Evolutionary conservation across 139 green algal genomes (phyloP).

Genomic region (Yamagishiella unicocca): DNA sequence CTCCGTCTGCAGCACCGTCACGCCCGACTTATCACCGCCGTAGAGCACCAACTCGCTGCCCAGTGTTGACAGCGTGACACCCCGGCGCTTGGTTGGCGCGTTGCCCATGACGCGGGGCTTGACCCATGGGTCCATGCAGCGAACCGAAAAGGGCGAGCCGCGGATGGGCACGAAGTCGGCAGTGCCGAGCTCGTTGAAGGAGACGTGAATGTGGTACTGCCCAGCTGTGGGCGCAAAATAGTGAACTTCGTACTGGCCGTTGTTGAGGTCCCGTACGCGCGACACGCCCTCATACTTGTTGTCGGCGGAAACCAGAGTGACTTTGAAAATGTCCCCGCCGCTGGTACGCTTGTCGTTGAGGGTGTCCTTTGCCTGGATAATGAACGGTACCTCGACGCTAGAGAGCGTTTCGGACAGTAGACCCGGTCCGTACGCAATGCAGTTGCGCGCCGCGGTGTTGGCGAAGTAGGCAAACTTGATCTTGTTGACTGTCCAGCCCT

Average conservation of each 20-base stretch:
- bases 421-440: slow-evolving; percentile 86
- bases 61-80: slow-evolving; percentile 60
- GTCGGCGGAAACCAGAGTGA: slow-evolving; percentile 67
- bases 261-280: slow-evolving; percentile 75
- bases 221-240: slow-evolving; percentile 72
- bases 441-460: slow-evolving; percentile 87
- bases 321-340: slow-evolving; percentile 83
- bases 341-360: slow-evolving; percentile 79
- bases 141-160: slow-evolving; percentile 82
- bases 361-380: slow-evolving; percentile 86
- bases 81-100: slow-evolving; percentile 74
- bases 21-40: slow-evolving; percentile 77
- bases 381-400: slow-evolving; percentile 85
- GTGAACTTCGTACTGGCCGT: slow-evolving; percentile 78
- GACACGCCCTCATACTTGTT: slow-evolving; percentile 67
- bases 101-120: slow-evolving; percentile 74
- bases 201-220: slow-evolving; percentile 77
- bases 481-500: slow-evolving; percentile 93
- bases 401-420: slow-evolving; percentile 72
- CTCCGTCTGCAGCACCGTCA: slow-evolving; percentile 72
- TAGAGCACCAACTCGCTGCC: slow-evolving; percentile 78
- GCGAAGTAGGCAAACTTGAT: slow-evolving; percentile 88
- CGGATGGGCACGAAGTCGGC: slow-evolving; percentile 71
- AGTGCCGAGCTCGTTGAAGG: slow-evolving; percentile 75
- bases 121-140: slow-evolving; percentile 77